phyloP scores from a whole-genome alignment of 257 asterid species.

The Nicotiana undulata region DNA sequence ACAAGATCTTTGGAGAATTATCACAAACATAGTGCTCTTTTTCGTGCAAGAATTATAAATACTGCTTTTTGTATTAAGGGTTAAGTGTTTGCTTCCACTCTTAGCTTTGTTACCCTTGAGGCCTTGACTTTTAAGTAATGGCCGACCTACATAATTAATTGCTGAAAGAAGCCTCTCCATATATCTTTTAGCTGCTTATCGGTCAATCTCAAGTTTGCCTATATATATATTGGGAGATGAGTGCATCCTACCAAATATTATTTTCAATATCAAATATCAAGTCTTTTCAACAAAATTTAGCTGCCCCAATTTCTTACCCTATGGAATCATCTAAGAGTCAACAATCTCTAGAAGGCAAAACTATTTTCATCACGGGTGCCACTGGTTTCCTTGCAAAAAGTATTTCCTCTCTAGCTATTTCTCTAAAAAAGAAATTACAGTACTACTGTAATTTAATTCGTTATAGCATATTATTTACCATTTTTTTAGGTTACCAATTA shows the following conservation, averaged over 20 bases:
- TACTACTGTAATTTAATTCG: too few species aligned
- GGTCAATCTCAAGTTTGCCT: background rate
- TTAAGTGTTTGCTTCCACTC: background rate
- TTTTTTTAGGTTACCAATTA: too few species aligned
- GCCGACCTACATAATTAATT: background rate
- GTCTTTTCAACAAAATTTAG: background rate
- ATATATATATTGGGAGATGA: background rate
- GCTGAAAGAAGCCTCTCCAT: background rate
- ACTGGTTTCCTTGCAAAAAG: conserved; percentile 57
- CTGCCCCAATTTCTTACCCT: background rate
- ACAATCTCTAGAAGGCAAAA: conserved; percentile 34
- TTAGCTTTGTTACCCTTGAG: background rate
- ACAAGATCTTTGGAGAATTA: background rate
- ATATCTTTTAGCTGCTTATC: background rate
- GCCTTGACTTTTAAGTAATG: background rate
- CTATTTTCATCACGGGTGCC: conserved; percentile 53
- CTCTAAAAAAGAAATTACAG: too few species aligned
- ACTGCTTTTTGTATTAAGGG: background rate
- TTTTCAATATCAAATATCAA: background rate
- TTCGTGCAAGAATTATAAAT: background rate
- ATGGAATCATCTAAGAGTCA: conserved; percentile 31
- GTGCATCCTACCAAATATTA: background rate
- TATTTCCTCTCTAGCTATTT: background rate
- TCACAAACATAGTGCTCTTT: background rate
- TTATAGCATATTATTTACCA: too few species aligned